Evolutionary conservation across 139 green algal genomes (phyloP).

Genomic region (Pleodorina starrii): DNA sequence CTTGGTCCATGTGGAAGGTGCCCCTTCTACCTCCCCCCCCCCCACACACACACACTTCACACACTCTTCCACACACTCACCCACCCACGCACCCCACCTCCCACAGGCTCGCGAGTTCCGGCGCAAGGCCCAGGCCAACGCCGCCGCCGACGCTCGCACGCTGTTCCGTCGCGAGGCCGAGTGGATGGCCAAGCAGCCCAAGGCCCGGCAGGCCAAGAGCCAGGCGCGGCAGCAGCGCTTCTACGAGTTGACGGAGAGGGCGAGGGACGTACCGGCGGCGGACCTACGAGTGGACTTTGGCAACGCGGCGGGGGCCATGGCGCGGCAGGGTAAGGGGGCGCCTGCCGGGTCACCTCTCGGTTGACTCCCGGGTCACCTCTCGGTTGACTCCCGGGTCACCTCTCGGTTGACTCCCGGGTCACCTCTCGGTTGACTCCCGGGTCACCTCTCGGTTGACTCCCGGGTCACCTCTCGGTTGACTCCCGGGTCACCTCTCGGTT

Average conservation of each 20-base stretch:
- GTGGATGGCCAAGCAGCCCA: conserved; percentile 89
- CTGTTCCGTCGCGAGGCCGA: conserved; percentile 80
- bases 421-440: too few relatives aligned
- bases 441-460: too few relatives aligned
- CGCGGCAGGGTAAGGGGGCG: conserved; percentile 56
- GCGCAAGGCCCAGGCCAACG: conserved; percentile 68
- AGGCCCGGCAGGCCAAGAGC: conserved; percentile 71
- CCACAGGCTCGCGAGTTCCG: conserved; percentile 68
- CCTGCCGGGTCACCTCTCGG: neutral
- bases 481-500: too few relatives aligned
- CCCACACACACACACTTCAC: neutral
- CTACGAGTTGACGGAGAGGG: conserved; percentile 70
- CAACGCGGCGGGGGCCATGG: conserved; percentile 53
- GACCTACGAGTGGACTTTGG: conserved; percentile 72
- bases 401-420: too few relatives aligned
- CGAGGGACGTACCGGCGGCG: conserved; percentile 53
- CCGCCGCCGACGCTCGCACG: conserved; percentile 72
- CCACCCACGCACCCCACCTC: neutral
- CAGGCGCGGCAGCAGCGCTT: conserved; percentile 67
- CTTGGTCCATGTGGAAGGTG: neutral
- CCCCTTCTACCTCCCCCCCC: neutral
- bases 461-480: too few relatives aligned
- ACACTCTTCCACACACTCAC: neutral
- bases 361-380: too few relatives aligned
- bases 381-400: too few relatives aligned